Evolutionary conservation across 2,329 filamentous ascomycete genomes (phyloP).

Genomic region (Ophiocordyceps robertsii): DNA sequence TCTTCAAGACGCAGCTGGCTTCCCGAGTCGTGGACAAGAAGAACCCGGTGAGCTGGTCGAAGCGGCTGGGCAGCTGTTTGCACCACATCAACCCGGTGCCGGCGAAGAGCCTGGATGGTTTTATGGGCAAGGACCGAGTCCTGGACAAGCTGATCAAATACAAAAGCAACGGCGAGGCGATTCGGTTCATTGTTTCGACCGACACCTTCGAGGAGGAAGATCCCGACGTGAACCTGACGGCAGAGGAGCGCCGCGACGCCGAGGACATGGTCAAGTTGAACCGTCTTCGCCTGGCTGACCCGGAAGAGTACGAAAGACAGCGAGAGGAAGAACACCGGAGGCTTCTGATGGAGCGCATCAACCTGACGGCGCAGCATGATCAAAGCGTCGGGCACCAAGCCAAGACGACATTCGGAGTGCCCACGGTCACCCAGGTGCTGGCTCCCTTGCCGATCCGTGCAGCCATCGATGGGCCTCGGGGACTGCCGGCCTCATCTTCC

Average conservation of each 20-base stretch:
- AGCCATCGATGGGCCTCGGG: too few species aligned
- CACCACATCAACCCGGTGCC: conserved; percentile 38
- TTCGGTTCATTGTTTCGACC: conserved; percentile 48
- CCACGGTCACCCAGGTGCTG: too few species aligned
- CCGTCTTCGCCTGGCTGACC: conserved; percentile 17
- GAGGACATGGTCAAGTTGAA: conserved; percentile 23
- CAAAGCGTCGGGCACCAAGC: too few species aligned
- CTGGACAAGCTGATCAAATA: conserved; percentile 34
- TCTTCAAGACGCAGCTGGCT: conserved; percentile 75
- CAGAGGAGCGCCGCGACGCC: conserved; percentile 46
- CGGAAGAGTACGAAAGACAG: conserved; percentile 14
- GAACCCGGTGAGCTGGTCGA: conserved; percentile 55
- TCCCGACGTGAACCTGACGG: conserved; percentile 37
- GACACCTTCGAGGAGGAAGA: conserved; percentile 65
- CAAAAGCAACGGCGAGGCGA: conserved; percentile 19
- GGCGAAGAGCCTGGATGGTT: conserved; percentile 36
- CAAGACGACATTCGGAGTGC: too few species aligned
- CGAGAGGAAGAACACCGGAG: not conserved
- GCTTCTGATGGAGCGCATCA: not conserved
- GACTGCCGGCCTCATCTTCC: too few species aligned
- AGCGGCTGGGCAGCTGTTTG: conserved; percentile 43
- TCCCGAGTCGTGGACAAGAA: conserved; percentile 74
- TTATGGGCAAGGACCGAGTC: conserved; percentile 49
- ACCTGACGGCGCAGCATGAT: too few species aligned
- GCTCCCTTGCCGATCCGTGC: too few species aligned